A percentile compares a stretch with the other conserved stretches of the same genome.
These are phyloP conservation scores for Cymbopogon citratus DNA, from an alignment of 176 grass and related monocot genomes.

Conservation along the genomic window DNA sequence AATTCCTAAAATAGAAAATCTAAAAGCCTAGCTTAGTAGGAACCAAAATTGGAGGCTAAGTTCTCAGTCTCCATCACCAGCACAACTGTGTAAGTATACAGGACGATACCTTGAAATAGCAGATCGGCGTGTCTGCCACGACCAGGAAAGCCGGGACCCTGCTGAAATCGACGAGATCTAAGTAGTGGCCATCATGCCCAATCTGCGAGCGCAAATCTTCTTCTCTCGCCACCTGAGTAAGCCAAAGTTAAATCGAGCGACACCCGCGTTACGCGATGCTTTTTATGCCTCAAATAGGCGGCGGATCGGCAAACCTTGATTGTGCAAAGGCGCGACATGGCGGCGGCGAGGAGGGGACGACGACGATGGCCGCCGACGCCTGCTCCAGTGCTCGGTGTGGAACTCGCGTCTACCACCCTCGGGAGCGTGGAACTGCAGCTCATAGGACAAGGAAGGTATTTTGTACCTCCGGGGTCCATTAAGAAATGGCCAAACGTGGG, in stretches of 20 bases:
- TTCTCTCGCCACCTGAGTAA: constrained; percentile 9
- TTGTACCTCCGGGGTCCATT: too few relatives aligned
- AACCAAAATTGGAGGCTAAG: background rate
- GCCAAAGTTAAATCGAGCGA: background rate
- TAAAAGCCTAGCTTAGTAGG: background rate
- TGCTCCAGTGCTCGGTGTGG: background rate
- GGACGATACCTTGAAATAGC: background rate
- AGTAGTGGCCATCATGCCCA: background rate
- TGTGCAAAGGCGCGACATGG: background rate
- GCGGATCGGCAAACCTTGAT: background rate
- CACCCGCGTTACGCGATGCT: background rate
- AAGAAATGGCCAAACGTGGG: too few relatives aligned
- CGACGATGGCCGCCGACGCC: background rate
- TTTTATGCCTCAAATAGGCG: background rate
- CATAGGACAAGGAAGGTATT: too few relatives aligned
- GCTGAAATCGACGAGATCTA: constrained; percentile 9
- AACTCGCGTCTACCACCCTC: background rate
- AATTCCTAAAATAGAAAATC: background rate
- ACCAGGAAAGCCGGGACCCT: background rate
- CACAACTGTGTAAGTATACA: background rate
- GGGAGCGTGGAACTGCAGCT: too few relatives aligned
- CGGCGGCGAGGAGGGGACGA: too few relatives aligned
- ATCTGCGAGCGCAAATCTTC: background rate
- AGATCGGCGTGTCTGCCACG: background rate
- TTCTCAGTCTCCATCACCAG: background rate